Base-by-base conservation (phyloP, 75 land plant species). In the Pseudotsuga menziesii region DNA sequence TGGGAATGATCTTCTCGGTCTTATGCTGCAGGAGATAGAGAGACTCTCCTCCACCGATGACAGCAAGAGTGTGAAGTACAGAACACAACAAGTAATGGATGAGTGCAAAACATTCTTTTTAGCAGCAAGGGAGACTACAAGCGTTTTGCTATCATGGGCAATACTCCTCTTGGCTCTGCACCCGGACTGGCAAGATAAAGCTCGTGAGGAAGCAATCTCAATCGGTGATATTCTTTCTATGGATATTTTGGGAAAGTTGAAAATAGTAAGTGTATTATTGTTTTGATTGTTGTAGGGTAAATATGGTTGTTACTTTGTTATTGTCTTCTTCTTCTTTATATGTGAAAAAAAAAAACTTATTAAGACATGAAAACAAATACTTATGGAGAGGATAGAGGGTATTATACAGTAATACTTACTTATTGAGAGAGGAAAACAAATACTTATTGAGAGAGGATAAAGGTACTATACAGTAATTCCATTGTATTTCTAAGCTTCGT, bases 21-120 rank as follows among this genome's bases (percentile, higher is more conserved):
- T 80, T 52, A 80, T 86, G 83, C 87, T 86, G 61, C 13, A 22
- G 73, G 56, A 58, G 58, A 16, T 32, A 64, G n/a, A 44, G 11
- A 25, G 66, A 79, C 15, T 44, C 32, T 20, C 25, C 48, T 44
- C 12, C 54, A 48, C 54, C 69, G 60, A 2, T 29, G 73, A 32
- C 52, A 70, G 36, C 14, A 59, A 79, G 14, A 78, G 41, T 1
- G 17, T 58, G 20, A 48, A 44, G 8, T 78, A 78, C 20, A 71
- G 69, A 6, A 80, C 56, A 62, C 77, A 80, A 35, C 66, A 80
- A 35, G 15, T 86, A n/a, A 71, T 86, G 22, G 88, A 86, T 6
- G 80, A 80, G 58, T 83, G 88, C 78, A 85, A 82, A 64, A 76
- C 81, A 36, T 84, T 82, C 79, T 85, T 78, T 69, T 81, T 81